These are phyloP conservation scores for Saksenaea oblongispora DNA, from an alignment of 371 early-diverging fungal genomes.

Conservation along the genomic window DNA sequence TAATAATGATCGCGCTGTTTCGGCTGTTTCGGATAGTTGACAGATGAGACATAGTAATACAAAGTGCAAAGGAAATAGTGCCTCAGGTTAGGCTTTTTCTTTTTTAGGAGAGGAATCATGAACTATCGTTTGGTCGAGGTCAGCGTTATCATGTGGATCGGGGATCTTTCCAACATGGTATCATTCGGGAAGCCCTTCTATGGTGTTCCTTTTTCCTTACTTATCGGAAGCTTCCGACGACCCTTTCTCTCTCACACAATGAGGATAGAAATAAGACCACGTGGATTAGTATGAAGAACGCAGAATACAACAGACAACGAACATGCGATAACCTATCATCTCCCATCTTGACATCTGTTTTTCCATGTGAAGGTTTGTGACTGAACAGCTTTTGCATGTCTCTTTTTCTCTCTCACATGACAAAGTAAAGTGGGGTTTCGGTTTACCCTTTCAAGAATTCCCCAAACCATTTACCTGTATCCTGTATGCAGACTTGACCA, in stretches of 20 bases:
- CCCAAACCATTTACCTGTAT: too few relatives aligned
- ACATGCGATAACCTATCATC: constrained; percentile 1
- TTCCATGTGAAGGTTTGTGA: constrained; percentile 5
- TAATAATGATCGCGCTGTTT: background rate
- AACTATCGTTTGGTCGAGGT: too few relatives aligned
- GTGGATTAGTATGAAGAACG: background rate
- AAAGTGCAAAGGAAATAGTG: background rate
- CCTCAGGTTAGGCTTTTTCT: background rate
- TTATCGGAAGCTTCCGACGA: background rate
- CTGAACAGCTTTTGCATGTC: background rate
- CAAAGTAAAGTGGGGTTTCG: background rate
- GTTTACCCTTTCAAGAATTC: background rate
- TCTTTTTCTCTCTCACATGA: background rate
- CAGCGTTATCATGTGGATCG: too few relatives aligned
- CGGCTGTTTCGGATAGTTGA: too few relatives aligned
- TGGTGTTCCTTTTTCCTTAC: background rate
- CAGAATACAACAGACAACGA: background rate
- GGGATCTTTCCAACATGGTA: background rate
- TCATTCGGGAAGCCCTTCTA: background rate
- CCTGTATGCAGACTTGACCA: too few relatives aligned
- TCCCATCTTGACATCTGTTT: background rate
- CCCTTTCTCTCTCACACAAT: background rate
- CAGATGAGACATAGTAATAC: background rate
- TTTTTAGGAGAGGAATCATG: background rate
- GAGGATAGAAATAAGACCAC: background rate